Percentiles rank a stretch among this genome's conserved stretches.
phyloP scores from a whole-genome alignment of 352 stramenopile species.

The Globisporangium nodosum region DNA sequence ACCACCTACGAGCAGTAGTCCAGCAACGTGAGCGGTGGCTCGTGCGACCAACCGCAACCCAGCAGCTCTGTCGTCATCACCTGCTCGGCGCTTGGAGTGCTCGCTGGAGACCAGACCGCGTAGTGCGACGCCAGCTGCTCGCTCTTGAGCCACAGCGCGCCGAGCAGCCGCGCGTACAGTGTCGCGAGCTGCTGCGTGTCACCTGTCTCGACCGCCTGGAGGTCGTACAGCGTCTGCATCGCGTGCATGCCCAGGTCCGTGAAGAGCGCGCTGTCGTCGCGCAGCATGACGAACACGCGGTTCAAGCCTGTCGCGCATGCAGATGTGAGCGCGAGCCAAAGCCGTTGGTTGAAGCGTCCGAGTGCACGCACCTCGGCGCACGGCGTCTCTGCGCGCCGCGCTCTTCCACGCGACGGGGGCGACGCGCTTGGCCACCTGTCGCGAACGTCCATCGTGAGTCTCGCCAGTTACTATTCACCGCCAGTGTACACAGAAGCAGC shows the following conservation, averaged over 20 bases:
- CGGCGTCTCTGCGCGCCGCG: conserved; percentile 28
- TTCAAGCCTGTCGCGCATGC: conserved; percentile 16
- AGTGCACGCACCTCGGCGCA: conserved; percentile 25
- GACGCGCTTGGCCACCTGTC: conserved; percentile 43
- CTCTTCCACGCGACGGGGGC: conserved; percentile 61
- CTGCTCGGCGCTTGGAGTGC: conserved; percentile 16
- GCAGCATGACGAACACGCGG: conserved; percentile 35
- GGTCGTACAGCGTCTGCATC: conserved; percentile 61
- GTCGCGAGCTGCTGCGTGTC: conserved; percentile 35
- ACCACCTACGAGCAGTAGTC: conserved; percentile 13
- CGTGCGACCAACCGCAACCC: no score
- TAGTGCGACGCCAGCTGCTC: conserved; percentile 17
- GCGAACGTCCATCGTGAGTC: not conserved
- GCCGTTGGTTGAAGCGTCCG: no score
- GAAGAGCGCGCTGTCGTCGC: conserved; percentile 19
- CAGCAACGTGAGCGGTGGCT: not conserved
- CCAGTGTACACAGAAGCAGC: no score
- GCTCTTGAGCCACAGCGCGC: conserved; percentile 45
- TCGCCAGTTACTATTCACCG: not conserved
- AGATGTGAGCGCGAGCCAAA: not conserved
- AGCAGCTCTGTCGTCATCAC: no score
- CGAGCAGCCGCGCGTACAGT: conserved; percentile 57
- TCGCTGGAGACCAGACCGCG: conserved; percentile 1
- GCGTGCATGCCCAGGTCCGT: conserved; percentile 33
- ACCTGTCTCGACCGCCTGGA: conserved; percentile 45